These are phyloP conservation scores for Paraphaeosphaeria sporulosa DNA, from an alignment of 2,329 filamentous ascomycete genomes.

Conservation along the genomic window DNA sequence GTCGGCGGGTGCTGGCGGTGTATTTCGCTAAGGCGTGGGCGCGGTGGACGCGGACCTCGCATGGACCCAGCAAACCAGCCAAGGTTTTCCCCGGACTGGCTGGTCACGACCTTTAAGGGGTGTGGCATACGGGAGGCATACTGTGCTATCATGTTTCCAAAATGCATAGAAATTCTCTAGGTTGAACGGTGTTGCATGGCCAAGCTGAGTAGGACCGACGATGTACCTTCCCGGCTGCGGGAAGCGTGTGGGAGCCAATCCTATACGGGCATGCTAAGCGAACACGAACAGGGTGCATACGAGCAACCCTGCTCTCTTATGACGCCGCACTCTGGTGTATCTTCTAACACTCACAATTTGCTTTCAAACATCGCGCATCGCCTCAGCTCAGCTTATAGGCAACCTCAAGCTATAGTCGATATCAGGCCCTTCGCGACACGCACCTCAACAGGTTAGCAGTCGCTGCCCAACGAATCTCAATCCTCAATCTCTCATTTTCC, in stretches of 20 bases:
- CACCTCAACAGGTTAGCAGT: no score
- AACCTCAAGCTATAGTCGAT: no score
- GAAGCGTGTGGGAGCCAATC: neutral
- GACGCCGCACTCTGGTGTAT: neutral
- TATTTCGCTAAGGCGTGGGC: neutral
- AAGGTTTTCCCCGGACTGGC: neutral
- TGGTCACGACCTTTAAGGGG: neutral
- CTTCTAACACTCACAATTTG: neutral
- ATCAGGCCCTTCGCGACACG: no score
- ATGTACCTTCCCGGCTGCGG: neutral
- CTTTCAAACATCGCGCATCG: neutral
- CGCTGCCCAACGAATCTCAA: no score
- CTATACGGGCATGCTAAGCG: neutral
- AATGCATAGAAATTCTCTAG: neutral
- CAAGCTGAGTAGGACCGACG: neutral
- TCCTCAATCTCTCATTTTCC: no score
- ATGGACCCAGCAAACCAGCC: no score
- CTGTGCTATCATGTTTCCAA: neutral
- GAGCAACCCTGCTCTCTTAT: neutral
- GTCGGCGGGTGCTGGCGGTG: neutral
- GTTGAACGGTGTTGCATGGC: neutral
- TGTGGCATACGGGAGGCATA: no score
- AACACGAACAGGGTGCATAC: neutral
- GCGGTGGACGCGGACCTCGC: neutral
- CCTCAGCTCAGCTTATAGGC: neutral